Evolutionary conservation across 75 land plant species (phyloP), one percentile per base, ranked within the genome.

Genomic region (Gnetum montanum): DNA sequence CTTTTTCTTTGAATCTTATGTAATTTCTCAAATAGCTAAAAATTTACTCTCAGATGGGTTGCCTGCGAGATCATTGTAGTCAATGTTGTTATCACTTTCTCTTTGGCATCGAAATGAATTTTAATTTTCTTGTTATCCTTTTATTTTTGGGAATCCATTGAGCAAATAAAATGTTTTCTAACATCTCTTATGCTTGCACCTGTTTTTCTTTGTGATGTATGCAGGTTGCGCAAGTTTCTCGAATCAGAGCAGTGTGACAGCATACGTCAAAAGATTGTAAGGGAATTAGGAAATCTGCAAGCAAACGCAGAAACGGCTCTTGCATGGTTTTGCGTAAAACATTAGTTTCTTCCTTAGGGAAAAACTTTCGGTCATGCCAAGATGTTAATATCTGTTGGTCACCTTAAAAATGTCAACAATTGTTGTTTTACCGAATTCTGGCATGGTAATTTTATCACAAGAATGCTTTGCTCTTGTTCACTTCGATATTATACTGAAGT

Each of bases 221-320:
- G 40, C 45, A 81, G 85, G 56, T 35, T 83, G 63, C 67, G 76
- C 57, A 68, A 65, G 63, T 69, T 72, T 67, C 79, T 83, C 3
- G 24, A 26, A 11, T 71, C 55, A 30, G 58, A 72, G 4, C 43
- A 7, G 31, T 63, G 79, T 36, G 60, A 57, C 0, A 16, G 54
- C 18, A 19, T 78, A 36, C 76, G 83, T 16, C 69, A 73, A 34
- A 70, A 70, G 3, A 23, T 84, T 24, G 66, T 70, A 10, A 67
- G 65, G 54, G 76, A 68, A 2, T 64, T 84, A 67, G 83, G 64
- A 60, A 75, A 84, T 47, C 54, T 80, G 19, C 88, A 84, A 47
- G 80, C 88, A 3, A 74, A 73, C 62, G 88, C 88, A 59, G 83
- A 84, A 59, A 74, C 76, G 6, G 88, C 74, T 26, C 44, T 84